These are phyloP conservation scores for Rhynchosporium secalis DNA, from an alignment of 2,329 filamentous ascomycete species.

Conservation along the genomic window DNA sequence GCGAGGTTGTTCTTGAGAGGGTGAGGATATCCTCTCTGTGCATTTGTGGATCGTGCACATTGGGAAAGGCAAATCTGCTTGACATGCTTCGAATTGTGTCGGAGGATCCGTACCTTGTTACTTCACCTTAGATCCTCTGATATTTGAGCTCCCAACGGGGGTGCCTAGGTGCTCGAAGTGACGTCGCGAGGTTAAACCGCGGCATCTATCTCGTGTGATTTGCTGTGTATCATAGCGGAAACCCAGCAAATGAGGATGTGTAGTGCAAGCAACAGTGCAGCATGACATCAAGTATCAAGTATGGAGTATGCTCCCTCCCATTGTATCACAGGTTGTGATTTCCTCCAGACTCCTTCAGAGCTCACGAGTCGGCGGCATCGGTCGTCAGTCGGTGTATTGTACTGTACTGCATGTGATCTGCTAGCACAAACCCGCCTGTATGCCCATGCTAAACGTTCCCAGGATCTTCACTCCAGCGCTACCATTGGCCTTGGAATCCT, in stretches of 20 bases:
- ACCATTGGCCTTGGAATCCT: background rate
- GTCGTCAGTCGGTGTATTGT: no score
- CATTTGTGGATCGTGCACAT: constrained; percentile 38
- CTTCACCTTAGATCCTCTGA: background rate
- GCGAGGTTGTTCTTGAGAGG: constrained; percentile 34
- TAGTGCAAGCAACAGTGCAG: background rate
- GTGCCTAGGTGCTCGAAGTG: constrained; percentile 20
- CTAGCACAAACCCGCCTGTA: background rate
- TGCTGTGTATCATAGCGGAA: constrained; percentile 1
- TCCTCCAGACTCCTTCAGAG: background rate
- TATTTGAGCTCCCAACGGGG: constrained; percentile 13
- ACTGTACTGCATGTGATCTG: constrained; percentile 10
- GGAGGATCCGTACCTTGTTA: background rate
- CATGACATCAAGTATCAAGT: background rate
- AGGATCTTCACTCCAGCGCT: background rate
- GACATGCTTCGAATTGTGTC: constrained; percentile 27
- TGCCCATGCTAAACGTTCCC: background rate
- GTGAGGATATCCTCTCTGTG: constrained; percentile 35
- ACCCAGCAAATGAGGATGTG: background rate
- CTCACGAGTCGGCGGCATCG: constrained; percentile 5
- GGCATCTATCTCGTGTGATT: constrained; percentile 13
- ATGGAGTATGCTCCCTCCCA: background rate
- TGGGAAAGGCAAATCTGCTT: constrained; percentile 29
- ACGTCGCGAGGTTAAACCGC: constrained; percentile 24
- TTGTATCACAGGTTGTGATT: background rate